Conservation (phyloP, 495 filamentous ascomycete species). For the Tuber magnatum region DNA sequence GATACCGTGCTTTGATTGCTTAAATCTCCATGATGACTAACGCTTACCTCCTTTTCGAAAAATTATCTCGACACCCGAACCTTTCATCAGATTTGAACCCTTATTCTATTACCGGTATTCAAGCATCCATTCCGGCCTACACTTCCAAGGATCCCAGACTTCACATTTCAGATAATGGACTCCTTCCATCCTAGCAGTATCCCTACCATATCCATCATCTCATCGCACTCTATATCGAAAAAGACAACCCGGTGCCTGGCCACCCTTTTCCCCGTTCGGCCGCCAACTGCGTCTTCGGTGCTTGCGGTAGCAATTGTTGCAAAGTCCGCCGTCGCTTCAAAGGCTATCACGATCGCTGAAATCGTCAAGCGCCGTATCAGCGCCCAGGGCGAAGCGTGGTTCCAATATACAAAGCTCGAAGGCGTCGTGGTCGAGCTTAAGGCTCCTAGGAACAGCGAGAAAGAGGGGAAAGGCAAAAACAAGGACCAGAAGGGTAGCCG, state of each 20-base stretch:
- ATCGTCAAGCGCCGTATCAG: conserved; percentile 55
- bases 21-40: not conserved
- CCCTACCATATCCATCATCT: conserved; percentile 29
- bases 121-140: not conserved
- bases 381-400: conserved; percentile 51
- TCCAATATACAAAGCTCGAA: conserved; percentile 54
- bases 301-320: conserved; percentile 43
- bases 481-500: not conserved
- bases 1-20: too few species aligned
- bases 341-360: conserved; percentile 59
- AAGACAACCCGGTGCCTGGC: conserved; percentile 34
- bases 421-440: conserved; percentile 37
- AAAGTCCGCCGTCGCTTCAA: conserved; percentile 49
- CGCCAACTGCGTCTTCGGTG: not conserved
- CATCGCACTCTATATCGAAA: conserved; percentile 28
- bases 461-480: conserved; percentile 9
- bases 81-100: not conserved
- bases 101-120: not conserved
- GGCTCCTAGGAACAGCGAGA: conserved; percentile 10
- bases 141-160: not conserved
- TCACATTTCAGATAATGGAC: not conserved
- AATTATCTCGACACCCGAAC: not conserved
- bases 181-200: conserved; percentile 10
- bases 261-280: conserved; percentile 28
- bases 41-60: not conserved